Percentiles rank a stretch among this genome's conserved stretches.
phyloP scores from a whole-genome alignment of 106 monocot genomes.

The Dioscorea alata region DNA sequence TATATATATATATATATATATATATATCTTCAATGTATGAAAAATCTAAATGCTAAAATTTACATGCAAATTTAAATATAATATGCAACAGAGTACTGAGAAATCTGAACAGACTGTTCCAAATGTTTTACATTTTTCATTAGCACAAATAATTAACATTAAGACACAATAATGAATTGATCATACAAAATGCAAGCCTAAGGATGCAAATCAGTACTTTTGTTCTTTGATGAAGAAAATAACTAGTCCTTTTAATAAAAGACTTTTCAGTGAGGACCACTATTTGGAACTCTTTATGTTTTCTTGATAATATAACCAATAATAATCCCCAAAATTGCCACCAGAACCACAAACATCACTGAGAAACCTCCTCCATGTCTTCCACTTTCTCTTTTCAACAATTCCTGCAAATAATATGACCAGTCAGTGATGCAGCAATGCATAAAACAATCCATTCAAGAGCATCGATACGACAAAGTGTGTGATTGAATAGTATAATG shows the following conservation, averaged over 20 bases:
- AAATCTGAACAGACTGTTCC: neutral
- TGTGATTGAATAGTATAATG: neutral
- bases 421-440: too few relatives aligned
- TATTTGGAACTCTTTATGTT: conserved; percentile 12
- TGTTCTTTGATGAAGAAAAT: neutral
- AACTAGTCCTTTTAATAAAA: neutral
- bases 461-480: neutral
- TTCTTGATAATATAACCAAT: conserved; percentile 58
- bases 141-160: neutral
- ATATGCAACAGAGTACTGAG: too few relatives aligned
- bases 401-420: conserved; percentile 29
- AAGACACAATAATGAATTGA: neutral
- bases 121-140: neutral
- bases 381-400: conserved; percentile 43
- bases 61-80: too few relatives aligned
- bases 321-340: conserved; percentile 48
- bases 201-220: too few relatives aligned
- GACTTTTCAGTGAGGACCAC: neutral
- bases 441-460: neutral
- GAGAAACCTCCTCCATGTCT: conserved; percentile 56
- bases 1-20: too few relatives aligned
- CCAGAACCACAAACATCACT: conserved; percentile 45
- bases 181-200: too few relatives aligned
- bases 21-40: too few relatives aligned
- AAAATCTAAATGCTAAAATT: too few relatives aligned